Base-by-base conservation (phyloP, 352 stramenopile genomes). In the Halophytophthora polymorphica region DNA sequence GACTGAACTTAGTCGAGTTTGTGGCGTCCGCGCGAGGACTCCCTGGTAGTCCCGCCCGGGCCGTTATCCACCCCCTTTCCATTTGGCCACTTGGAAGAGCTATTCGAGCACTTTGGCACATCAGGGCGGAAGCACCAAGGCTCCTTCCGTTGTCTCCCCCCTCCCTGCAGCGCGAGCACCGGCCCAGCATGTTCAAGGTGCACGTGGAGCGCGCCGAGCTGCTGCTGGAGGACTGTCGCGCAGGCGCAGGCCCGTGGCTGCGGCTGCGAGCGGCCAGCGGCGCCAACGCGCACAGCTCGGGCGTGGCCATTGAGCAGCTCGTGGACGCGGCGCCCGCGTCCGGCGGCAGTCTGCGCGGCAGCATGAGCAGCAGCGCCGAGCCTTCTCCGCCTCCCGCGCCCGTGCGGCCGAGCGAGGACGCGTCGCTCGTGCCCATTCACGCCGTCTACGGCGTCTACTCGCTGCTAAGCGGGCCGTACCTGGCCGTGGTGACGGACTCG, bases 191-290 rank as follows among this genome's bases (percentile, higher is more conserved):
- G 77, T 93, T 93, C 66, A 87, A 88, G 57, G 78, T 91, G 38
- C 81, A 93, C 53, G 57, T 73, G 50, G 75, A 89, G 65, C 69
- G 65, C 31, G 53, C 61, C 21, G 77, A 90, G 66, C 55, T 93
- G 25, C 57, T 93, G 56, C 65, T 93, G 28, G 83, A 93, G 61
- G 80, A 93, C 69, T 91, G 80, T 45, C 83, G 83, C 60, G 72
- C 73, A 1, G 79, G 75, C 22, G 73, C 80, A 15, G 79, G 75
- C 31, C 62, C 58, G 11, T 87, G 80, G 76, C 68, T 92, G 38
- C 72, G 72, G 2, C 50, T 88, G n/a, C 25, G 25, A 31, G 54
- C 58, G 17, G 28, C 61, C 6, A 65, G 41, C 17, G 52, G 55
- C 57, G 57, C 72, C 29, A 76, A 83, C 35, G 76, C 73, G 17